These are phyloP conservation scores for Dentipellis fragilis DNA, from an alignment of 768 basidiomycete genomes.

Conservation along the genomic window DNA sequence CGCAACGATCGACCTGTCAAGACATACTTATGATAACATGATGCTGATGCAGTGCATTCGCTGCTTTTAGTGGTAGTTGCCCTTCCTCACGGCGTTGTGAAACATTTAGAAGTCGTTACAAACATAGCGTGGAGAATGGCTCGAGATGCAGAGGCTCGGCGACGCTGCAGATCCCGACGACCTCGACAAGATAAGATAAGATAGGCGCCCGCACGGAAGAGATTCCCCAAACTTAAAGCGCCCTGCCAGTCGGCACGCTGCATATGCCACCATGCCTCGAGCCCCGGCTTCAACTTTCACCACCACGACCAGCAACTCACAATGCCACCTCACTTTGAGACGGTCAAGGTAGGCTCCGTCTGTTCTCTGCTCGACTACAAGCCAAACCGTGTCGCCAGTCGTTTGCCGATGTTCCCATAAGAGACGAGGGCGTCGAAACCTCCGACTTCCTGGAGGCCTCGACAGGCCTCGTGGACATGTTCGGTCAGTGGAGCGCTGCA, in stretches of 20 bases:
- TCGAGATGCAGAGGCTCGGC: too few relatives aligned
- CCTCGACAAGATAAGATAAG: background rate
- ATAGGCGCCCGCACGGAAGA: background rate
- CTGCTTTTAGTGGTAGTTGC: too few relatives aligned
- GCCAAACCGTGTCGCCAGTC: constrained; percentile 39
- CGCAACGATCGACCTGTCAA: too few relatives aligned
- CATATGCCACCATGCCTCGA: background rate
- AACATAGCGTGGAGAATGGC: too few relatives aligned
- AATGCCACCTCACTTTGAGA: constrained; percentile 59
- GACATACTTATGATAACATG: too few relatives aligned
- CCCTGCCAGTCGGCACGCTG: background rate
- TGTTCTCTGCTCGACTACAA: background rate
- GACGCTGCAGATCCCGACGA: too few relatives aligned
- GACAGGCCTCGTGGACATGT: constrained; percentile 71
- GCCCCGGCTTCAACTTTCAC: too few relatives aligned
- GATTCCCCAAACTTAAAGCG: background rate
- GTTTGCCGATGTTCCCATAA: constrained; percentile 74
- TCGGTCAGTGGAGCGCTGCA: constrained; percentile 35
- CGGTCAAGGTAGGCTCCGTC: constrained; percentile 41
- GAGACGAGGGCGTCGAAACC: constrained; percentile 73
- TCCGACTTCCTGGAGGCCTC: constrained; percentile 75
- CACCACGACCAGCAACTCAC: background rate
- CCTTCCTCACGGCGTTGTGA: too few relatives aligned
- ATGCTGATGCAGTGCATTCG: too few relatives aligned
- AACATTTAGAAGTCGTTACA: too few relatives aligned